Evolutionary conservation across 495 filamentous ascomycete genomes (phyloP).

Genomic region (Penicillium alfredii): DNA sequence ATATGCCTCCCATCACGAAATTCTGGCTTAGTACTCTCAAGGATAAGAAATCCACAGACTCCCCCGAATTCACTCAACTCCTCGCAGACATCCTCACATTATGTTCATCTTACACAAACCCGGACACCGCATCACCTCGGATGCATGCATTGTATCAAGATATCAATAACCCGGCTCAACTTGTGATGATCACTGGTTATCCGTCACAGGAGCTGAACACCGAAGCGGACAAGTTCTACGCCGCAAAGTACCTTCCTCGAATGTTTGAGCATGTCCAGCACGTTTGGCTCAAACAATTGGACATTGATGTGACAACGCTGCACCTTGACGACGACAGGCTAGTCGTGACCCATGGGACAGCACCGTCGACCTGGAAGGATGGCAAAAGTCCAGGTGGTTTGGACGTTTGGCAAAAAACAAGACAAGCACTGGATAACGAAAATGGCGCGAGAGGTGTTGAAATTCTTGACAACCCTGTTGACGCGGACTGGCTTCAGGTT

Average conservation of each 20-base stretch:
- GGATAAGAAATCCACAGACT: neutral
- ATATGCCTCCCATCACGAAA: constrained; percentile 9
- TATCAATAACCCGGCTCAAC: constrained; percentile 2
- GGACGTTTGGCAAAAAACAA: constrained; percentile 6
- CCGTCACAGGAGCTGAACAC: constrained; percentile 11
- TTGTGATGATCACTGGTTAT: constrained; percentile 12
- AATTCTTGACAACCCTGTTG: neutral
- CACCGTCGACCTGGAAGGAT: constrained; percentile 1
- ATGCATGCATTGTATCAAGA: constrained; percentile 12
- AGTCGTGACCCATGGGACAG: neutral
- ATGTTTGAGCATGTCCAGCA: constrained; percentile 11
- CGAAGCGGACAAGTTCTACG: constrained; percentile 8
- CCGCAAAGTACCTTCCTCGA: constrained; percentile 1
- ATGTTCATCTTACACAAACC: constrained; percentile 9
- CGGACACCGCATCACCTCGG: neutral
- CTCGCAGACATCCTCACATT: constrained; percentile 3
- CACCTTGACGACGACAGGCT: neutral
- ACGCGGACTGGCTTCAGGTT: constrained; percentile 1
- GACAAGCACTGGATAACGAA: neutral
- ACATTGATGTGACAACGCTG: constrained; percentile 4
- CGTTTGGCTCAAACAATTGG: constrained; percentile 4
- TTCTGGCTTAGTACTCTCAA: constrained; percentile 12
- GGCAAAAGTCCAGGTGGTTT: constrained; percentile 1
- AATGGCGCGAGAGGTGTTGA: neutral
- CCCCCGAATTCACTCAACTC: constrained; percentile 3